These are phyloP conservation scores for Komagataella pseudopastoris DNA, from an alignment of 805 yeast genomes.

Conservation along the genomic window DNA sequence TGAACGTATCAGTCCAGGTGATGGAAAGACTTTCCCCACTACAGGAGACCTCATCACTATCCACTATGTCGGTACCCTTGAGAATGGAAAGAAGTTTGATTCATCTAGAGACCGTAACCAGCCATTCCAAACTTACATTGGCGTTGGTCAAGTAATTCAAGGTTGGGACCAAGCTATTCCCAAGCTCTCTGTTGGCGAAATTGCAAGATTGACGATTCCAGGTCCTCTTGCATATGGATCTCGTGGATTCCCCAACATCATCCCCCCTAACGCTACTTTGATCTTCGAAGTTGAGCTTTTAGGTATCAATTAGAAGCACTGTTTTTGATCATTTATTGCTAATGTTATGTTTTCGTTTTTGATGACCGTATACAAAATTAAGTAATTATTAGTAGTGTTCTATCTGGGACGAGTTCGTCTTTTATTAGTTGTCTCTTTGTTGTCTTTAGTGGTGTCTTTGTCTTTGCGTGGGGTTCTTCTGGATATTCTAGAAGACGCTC, in stretches of 20 bases:
- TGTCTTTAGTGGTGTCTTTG: conserved; percentile 1
- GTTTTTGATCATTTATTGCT: background rate
- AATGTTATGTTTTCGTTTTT: background rate
- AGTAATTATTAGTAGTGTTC: background rate
- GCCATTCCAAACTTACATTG: conserved; percentile 89
- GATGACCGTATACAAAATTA: background rate
- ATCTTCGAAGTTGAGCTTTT: conserved; percentile 71
- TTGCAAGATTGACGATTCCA: conserved; percentile 85
- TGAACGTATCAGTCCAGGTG: conserved; percentile 35
- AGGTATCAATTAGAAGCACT: conserved; percentile 27
- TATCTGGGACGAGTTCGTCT: conserved; percentile 1
- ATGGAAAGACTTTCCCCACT: conserved; percentile 78
- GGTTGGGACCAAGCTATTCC: conserved; percentile 98
- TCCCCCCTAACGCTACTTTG: conserved; percentile 93
- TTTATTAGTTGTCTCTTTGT: background rate
- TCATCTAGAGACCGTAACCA: conserved; percentile 90
- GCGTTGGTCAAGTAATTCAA: conserved; percentile 91
- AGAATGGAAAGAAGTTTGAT: conserved; percentile 92
- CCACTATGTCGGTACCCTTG: conserved; percentile 92
- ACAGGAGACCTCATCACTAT: conserved; percentile 82
- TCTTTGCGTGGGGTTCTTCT: background rate
- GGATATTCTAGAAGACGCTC: conserved; percentile 1
- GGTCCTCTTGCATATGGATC: conserved; percentile 89
- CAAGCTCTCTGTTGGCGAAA: conserved; percentile 82
- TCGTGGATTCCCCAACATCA: conserved; percentile 92